Conservation (phyloP, 345 rosid species). For the Citrus sp. region DNA sequence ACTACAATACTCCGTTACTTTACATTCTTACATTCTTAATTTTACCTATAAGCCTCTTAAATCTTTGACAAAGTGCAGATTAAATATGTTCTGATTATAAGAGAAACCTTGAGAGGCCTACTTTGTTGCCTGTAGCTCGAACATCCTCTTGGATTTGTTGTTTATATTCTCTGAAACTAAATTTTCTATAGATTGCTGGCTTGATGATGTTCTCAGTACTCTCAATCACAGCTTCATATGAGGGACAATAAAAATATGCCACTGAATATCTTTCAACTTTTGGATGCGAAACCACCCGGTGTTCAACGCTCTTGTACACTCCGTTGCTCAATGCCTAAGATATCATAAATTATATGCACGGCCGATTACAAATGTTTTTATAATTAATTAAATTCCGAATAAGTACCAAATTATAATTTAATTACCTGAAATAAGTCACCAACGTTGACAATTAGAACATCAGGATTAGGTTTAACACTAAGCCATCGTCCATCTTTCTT, state of each 20-base stretch:
- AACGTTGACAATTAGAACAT: constrained; percentile 55
- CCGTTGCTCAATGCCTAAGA: constrained; percentile 68
- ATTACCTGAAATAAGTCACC: constrained; percentile 83
- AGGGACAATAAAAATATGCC: constrained; percentile 69
- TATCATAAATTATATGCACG: background rate
- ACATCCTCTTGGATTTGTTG: constrained; percentile 53
- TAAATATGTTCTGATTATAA: background rate
- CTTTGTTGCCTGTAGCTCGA: constrained; percentile 61
- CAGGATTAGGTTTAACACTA: constrained; percentile 51
- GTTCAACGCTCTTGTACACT: constrained; percentile 60
- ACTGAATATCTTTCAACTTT: constrained; percentile 49
- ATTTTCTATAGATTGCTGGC: constrained; percentile 48
- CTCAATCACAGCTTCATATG: constrained; percentile 42
- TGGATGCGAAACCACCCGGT: constrained; percentile 55
- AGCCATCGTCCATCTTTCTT: constrained; percentile 59
- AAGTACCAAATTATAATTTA: background rate
- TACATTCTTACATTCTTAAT: no score
- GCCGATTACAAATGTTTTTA: background rate
- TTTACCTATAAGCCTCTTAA: no score
- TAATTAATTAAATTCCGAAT: no score
- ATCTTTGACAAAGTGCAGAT: no score
- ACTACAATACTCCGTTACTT: no score
- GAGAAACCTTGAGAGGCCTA: constrained; percentile 72
- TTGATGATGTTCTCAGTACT: constrained; percentile 38
- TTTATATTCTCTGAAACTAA: constrained; percentile 54